phyloP scores from a whole-genome alignment of 2,329 filamentous ascomycete genomes.

The Fusarium staphyleae region DNA sequence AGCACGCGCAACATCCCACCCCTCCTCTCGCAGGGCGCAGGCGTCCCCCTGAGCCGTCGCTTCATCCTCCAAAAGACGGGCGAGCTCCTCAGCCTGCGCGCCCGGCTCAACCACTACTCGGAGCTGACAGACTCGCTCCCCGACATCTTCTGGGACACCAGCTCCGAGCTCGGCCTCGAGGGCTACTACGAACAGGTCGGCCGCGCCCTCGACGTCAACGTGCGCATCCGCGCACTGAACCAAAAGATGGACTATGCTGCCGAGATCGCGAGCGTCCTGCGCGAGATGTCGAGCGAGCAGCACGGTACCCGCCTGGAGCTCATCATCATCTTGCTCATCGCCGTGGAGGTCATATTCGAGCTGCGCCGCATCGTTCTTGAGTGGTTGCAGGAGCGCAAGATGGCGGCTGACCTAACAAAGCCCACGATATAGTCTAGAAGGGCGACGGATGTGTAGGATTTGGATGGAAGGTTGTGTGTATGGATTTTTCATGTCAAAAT shows the following conservation, averaged over 20 bases:
- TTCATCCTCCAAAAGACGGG: slow-evolving; percentile 95
- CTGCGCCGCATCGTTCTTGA: slow-evolving; percentile 76
- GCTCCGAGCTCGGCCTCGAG: slow-evolving; percentile 87
- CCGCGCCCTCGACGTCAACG: slow-evolving; percentile 86
- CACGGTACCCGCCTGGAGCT: slow-evolving; percentile 88
- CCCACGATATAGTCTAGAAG: not conserved
- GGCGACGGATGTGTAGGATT: slow-evolving; percentile 9
- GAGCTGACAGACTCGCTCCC: slow-evolving; percentile 94
- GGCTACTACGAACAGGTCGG: slow-evolving; percentile 96
- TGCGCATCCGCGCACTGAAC: slow-evolving; percentile 89
- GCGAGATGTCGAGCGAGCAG: slow-evolving; percentile 89
- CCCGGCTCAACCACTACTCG: slow-evolving; percentile 94
- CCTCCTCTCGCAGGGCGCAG: slow-evolving; percentile 71
- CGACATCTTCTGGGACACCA: slow-evolving; percentile 95
- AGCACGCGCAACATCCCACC: slow-evolving; percentile 84
- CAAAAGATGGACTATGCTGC: slow-evolving; percentile 98
- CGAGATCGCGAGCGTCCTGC: slow-evolving; percentile 88
- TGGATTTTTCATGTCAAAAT: slow-evolving; percentile 8
- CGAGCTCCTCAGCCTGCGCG: slow-evolving; percentile 85
- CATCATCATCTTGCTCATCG: slow-evolving; percentile 94
- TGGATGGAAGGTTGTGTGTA: slow-evolving; percentile 12
- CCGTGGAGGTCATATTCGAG: slow-evolving; percentile 91
- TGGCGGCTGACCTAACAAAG: slow-evolving; percentile 24
- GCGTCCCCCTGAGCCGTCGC: slow-evolving; percentile 59
- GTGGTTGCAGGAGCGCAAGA: slow-evolving; percentile 50